Conservation (phyloP, 306 rosid species). For the Astragalus glycyphyllos region DNA sequence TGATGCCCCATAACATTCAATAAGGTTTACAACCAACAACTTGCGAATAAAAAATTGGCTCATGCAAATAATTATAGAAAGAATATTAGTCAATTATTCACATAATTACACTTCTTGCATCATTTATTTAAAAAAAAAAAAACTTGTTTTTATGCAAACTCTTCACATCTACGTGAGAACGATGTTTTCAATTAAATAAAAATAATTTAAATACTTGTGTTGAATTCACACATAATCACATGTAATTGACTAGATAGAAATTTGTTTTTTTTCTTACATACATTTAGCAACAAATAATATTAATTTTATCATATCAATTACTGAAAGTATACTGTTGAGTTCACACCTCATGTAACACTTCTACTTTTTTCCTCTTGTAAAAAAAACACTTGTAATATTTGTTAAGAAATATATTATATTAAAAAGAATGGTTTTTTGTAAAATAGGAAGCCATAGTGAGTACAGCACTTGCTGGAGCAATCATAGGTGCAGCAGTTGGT, state of each 20-base stretch:
- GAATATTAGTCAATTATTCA: background rate
- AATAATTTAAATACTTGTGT: background rate
- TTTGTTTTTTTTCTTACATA: background rate
- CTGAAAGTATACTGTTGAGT: no score
- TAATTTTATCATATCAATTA: background rate
- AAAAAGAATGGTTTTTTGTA: background rate
- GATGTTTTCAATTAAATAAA: background rate
- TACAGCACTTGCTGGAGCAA: conserved; percentile 69
- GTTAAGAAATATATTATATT: no score
- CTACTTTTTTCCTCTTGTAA: no score
- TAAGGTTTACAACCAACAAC: background rate
- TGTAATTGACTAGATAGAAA: background rate
- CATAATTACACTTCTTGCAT: background rate
- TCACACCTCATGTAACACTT: no score
- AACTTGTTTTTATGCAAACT: background rate
- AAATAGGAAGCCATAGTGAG: conserved; percentile 65
- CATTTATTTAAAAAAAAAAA: no score
- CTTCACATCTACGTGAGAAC: background rate
- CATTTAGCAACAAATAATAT: background rate
- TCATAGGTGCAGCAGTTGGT: conserved; percentile 62
- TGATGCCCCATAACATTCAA: background rate
- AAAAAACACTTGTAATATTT: no score
- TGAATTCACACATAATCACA: background rate
- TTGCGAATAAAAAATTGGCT: background rate
- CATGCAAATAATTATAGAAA: background rate